Evolutionary conservation across 2,329 filamentous ascomycete genomes (phyloP), one percentile per base, ranked within the genome.

Genomic region (Trichoderma oligosporum): DNA sequence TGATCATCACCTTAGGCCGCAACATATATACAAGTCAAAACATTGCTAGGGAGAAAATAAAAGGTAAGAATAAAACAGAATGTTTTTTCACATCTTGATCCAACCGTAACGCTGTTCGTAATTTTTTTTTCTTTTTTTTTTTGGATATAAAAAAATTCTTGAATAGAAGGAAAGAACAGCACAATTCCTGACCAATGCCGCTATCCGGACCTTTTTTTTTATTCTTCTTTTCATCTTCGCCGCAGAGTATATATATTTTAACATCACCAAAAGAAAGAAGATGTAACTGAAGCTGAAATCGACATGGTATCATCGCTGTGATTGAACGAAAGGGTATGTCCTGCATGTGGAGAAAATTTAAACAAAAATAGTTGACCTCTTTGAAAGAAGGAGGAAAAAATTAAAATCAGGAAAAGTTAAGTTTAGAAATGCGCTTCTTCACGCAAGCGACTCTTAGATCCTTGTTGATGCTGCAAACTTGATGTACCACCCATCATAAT

Each of bases 401-500:
- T 18, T 46, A 35, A 39, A 39, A 52, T 31, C 39, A 18, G 48
- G 16, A 46, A 63, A 54, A 62, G 41, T 64, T 65, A 58, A 61
- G 60, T 60, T 70, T 67, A 78, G 61, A 76, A 79, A 63, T 74
- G 76, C n/a, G 75, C 75, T 67, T 82, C 80, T 60, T 83, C 80
- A 35, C 80, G 74, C 31, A 83, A 71, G 9, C 80, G 80, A 62
- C 79, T 82, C 65, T 77, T 79, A 0, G 78, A 80, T 36, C 71
- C 71, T 62, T 82, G 80, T 18, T 77, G 74, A 53, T 74, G 74
- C 53, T 74, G 78, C 29, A 82, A 68, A 24, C 76, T 74, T 49
- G 71, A 68, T 62, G 78, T 73, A 18, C 73, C 73, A 58, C 79
- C 74, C 65, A 80, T 75, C 60, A 84, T 82, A 68, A 86, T 82